Evolutionary conservation across 352 stramenopile species (phyloP).

Genomic region (Blastocystis sp.): DNA sequence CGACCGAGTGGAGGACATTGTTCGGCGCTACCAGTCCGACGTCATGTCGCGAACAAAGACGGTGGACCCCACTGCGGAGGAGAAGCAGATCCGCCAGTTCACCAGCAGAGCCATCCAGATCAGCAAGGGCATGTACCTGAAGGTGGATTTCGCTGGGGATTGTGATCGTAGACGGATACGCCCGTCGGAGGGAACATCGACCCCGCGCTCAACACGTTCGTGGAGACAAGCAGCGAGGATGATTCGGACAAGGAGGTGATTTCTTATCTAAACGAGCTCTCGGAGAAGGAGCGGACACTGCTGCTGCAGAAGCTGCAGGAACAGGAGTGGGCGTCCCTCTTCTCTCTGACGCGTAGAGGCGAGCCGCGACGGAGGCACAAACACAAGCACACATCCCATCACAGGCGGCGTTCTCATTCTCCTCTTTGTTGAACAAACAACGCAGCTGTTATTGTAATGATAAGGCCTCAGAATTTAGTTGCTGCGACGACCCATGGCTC

Average conservation of each 20-base stretch:
- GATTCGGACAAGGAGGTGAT: conserved; percentile 48
- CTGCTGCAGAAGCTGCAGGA: conserved; percentile 32
- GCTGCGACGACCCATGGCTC: not conserved
- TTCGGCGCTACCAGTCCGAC: not conserved
- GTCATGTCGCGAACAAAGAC: too few relatives aligned
- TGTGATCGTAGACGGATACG: not conserved
- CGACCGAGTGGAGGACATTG: conserved; percentile 39
- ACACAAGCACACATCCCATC: conserved; percentile 5
- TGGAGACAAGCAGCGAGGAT: conserved; percentile 33
- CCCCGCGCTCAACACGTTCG: conserved; percentile 26
- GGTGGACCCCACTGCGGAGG: not conserved
- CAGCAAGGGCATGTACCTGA: conserved; percentile 43
- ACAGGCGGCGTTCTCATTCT: not conserved
- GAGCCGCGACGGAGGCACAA: not conserved
- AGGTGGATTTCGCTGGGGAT: not conserved
- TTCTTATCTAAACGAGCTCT: conserved; percentile 10
- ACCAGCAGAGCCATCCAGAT: conserved; percentile 45
- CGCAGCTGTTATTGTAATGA: conserved; percentile 25
- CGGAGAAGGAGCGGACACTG: conserved; percentile 11
- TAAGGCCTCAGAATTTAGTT: not conserved
- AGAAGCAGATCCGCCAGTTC: conserved; percentile 36
- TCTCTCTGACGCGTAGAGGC: not conserved
- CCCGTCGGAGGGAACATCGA: conserved; percentile 55
- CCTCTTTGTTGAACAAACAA: not conserved
- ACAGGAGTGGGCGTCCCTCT: not conserved